Evolutionary conservation across 352 stramenopile species (phyloP).

Genomic region (Hyaloperonospora brassicae): DNA sequence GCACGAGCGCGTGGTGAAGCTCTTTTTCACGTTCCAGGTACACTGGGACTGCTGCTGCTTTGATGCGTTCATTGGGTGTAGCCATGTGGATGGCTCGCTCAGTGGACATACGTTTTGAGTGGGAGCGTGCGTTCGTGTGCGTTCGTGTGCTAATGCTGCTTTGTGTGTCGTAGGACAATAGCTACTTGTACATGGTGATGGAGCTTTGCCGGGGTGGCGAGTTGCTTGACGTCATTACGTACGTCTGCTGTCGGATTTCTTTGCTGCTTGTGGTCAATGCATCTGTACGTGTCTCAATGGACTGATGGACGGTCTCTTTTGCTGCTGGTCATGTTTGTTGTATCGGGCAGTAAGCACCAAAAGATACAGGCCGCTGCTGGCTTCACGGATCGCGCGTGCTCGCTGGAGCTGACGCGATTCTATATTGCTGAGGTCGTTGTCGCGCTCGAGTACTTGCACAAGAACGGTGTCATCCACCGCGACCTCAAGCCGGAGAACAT

Average conservation of each 20-base stretch:
- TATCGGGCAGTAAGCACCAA: slow-evolving; percentile 55
- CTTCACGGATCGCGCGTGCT: slow-evolving; percentile 57
- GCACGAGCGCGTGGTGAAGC: slow-evolving; percentile 84
- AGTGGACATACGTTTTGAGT: too few species aligned
- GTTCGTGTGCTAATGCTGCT: slow-evolving; percentile 2
- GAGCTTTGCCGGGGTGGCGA: slow-evolving; percentile 83
- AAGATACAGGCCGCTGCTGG: slow-evolving; percentile 53
- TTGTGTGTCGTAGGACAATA: slow-evolving; percentile 30
- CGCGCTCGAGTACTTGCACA: slow-evolving; percentile 92
- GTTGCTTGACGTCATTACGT: slow-evolving; percentile 83
- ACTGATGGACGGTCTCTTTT: background rate
- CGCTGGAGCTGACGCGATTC: slow-evolving; percentile 83
- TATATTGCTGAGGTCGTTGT: slow-evolving; percentile 92
- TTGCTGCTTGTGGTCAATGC: background rate
- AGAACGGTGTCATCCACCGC: slow-evolving; percentile 90
- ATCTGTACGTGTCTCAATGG: too few species aligned
- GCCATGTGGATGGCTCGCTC: too few species aligned
- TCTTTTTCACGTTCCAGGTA: slow-evolving; percentile 88
- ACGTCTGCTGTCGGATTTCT: slow-evolving; percentile 7
- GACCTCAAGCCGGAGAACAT: slow-evolving; percentile 93
- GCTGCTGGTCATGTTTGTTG: background rate
- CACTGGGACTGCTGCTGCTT: background rate
- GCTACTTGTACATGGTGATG: slow-evolving; percentile 89
- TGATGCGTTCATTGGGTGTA: too few species aligned
- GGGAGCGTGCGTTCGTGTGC: background rate